Conservation (phyloP, 169 alveolate genomes). For the Cryptosporidium canis region DNA sequence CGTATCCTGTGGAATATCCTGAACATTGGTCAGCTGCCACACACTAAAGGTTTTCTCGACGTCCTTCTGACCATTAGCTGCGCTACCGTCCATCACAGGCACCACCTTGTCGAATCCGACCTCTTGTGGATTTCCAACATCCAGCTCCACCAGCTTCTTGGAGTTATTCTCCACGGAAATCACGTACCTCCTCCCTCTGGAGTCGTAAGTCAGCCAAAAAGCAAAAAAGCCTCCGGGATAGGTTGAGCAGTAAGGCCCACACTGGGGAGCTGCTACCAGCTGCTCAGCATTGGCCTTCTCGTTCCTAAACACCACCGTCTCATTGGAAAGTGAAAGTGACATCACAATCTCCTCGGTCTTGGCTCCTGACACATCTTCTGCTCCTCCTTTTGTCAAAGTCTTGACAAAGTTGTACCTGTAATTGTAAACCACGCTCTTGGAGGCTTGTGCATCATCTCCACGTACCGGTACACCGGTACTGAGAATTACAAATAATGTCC, state of each 20-base stretch:
- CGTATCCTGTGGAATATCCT: not conserved
- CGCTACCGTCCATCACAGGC: too few relatives aligned
- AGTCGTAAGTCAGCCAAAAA: conserved; percentile 11
- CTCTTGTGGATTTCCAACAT: too few relatives aligned
- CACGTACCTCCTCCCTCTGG: not conserved
- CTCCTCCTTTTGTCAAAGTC: not conserved
- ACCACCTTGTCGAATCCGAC: too few relatives aligned
- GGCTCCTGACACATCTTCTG: too few relatives aligned
- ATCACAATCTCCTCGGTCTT: too few relatives aligned
- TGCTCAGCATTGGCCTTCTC: not conserved
- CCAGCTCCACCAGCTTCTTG: too few relatives aligned
- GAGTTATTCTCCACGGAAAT: conserved; percentile 13
- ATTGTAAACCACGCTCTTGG: not conserved
- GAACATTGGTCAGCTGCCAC: not conserved
- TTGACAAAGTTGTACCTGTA: conserved; percentile 4
- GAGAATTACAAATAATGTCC: conserved; percentile 25
- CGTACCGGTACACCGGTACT: conserved; percentile 31
- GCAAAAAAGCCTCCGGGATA: conserved; percentile 31
- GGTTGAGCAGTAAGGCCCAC: conserved; percentile 49
- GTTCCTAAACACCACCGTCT: conserved; percentile 12
- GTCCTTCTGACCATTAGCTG: too few relatives aligned
- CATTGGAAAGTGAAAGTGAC: not conserved
- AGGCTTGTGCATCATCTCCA: not conserved
- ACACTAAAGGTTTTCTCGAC: too few relatives aligned
- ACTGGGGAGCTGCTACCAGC: conserved; percentile 10